Evolutionary conservation across 2,329 filamentous ascomycete genomes (phyloP), one percentile per base, ranked within the genome.

Genomic region (Fusarium pilosicola): DNA sequence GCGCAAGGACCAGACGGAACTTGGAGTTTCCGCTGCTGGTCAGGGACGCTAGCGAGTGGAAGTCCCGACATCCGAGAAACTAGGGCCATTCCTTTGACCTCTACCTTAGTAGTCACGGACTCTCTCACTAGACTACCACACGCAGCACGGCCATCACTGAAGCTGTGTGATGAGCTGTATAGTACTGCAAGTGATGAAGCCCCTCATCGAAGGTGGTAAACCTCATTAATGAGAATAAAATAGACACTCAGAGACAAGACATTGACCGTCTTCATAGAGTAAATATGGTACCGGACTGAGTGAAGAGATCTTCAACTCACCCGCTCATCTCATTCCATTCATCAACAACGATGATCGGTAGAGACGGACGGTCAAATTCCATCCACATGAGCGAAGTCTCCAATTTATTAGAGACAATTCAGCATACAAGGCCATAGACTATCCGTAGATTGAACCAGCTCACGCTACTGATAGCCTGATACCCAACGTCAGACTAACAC

Each of bases 41-140:
- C 55, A 55, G 56, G 26, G 41, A 62, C 75, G 75, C 76, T 78
- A 78, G 68, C 52, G 39, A 42, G 57, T 78, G 76, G 76, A 78
- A 78, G 69, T 56, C 64, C 58, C 61, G 62, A 42, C 65, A 74
- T 78, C 76, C 76, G 76, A 71, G 71, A 63, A 62, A 52, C 73
- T 76, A 77, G 60, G 55, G 41, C 56, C 66, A 75, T 67, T 67
- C 36, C 32, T 39, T 39, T 34, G 28, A 18, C 36, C 38, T 39
- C 36, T 45, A 38, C 10, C 18, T 24, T 24, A 24, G 4, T 58
- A 41, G 28, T 14, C 28, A 18, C 26, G 41, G 46, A 57, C 39
- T 46, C 24, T 15, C n/a, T 24, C 24, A 24, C 17, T 13, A 20
- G 17, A 28, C 45, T 20, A 22, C 14, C 48, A 24, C 12, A 52